phyloP scores from a whole-genome alignment of 768 basidiomycete species.

The Rhizopogon vulgaris region DNA sequence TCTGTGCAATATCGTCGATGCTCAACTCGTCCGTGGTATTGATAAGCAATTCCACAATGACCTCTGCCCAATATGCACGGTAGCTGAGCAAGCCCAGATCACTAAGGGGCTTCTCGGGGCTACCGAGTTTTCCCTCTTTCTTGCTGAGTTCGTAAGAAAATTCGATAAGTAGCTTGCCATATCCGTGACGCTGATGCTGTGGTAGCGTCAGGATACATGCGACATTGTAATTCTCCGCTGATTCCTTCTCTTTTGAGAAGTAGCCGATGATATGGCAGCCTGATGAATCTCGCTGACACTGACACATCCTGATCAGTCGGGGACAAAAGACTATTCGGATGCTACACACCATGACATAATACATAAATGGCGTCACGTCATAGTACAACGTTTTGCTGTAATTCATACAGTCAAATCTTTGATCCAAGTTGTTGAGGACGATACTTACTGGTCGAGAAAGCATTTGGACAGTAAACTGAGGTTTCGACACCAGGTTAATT shows the following conservation, averaged over 20 bases:
- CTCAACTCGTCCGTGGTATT: conserved; percentile 69
- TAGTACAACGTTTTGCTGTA: conserved; percentile 95
- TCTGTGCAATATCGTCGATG: conserved; percentile 96
- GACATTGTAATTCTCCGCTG: conserved; percentile 95
- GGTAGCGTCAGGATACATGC: conserved; percentile 98
- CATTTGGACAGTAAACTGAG: conserved; percentile 95
- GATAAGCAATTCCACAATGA: conserved; percentile 85
- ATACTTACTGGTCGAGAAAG: conserved; percentile 91
- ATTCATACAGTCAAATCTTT: neutral
- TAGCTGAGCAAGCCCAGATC: conserved; percentile 92
- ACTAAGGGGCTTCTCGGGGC: conserved; percentile 94
- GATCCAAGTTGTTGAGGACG: conserved; percentile 6
- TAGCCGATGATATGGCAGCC: conserved; percentile 97
- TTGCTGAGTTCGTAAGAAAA: conserved; percentile 98
- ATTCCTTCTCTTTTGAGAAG: conserved; percentile 99
- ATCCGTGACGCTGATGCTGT: conserved; percentile 94
- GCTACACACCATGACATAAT: conserved; percentile 88
- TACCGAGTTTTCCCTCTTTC: conserved; percentile 91
- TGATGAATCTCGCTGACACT: conserved; percentile 80
- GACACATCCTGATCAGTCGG: conserved; percentile 8
- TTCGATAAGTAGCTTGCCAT: conserved; percentile 93
- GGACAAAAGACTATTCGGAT: conserved; percentile 5
- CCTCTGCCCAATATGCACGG: conserved; percentile 96
- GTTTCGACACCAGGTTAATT: conserved; percentile 95
- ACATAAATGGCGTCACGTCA: conserved; percentile 99